A percentile compares a stretch with the other conserved stretches of the same genome.
phyloP scores from a whole-genome alignment of 176 grass and related monocot genomes.

The Puccinellia tenuiflora region DNA sequence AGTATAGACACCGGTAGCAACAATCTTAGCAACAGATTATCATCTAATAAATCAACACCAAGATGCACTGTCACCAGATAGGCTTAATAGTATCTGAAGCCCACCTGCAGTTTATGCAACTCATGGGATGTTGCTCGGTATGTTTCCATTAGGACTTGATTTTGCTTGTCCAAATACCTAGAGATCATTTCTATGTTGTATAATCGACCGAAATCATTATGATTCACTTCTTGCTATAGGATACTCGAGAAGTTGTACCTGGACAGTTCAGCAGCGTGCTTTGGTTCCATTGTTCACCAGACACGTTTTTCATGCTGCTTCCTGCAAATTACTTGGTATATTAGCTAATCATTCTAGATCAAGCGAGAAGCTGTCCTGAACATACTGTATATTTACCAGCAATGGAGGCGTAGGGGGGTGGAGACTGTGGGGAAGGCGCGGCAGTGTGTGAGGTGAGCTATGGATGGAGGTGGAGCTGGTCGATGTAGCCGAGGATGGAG shows the following conservation, averaged over 20 bases:
- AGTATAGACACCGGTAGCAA: conserved; percentile 25
- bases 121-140: conserved; percentile 68
- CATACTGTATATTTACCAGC: not conserved
- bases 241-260: conserved; percentile 29
- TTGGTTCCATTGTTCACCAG: conserved; percentile 52
- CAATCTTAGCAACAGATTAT: not conserved
- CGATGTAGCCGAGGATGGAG: not conserved
- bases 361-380: not conserved
- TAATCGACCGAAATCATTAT: not conserved
- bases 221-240: not conserved
- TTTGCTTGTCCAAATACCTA: conserved; percentile 84
- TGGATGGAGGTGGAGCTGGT: no score
- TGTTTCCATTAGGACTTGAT: conserved; percentile 51
- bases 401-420: not conserved
- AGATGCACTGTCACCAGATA: not conserved
- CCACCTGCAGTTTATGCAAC: conserved; percentile 65
- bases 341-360: conserved; percentile 17
- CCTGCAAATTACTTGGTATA: conserved; percentile 24
- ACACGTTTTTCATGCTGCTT: conserved; percentile 8
- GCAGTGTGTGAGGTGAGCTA: not conserved
- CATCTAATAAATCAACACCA: not conserved
- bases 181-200: conserved; percentile 10
- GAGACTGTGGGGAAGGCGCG: not conserved
- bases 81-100: not conserved
- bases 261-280: conserved; percentile 56